Evolutionary conservation across 139 green algal species (phyloP).

Genomic region (Coelastrella sp.): DNA sequence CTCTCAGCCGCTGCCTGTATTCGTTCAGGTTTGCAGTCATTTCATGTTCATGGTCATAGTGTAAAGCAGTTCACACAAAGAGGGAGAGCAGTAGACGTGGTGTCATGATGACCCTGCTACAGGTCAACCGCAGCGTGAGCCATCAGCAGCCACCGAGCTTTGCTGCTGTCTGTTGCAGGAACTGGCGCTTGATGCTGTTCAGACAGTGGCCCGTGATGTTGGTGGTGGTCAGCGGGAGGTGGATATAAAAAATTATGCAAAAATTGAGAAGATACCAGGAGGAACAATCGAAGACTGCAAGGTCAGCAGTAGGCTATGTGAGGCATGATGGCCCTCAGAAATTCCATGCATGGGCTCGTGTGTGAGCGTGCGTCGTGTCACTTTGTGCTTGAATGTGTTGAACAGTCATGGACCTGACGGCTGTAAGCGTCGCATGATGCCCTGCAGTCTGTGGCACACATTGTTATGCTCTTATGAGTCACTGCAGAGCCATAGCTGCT

Average conservation of each 20-base stretch:
- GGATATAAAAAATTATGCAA: conserved; percentile 99
- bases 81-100: too few relatives aligned
- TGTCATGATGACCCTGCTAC: too few relatives aligned
- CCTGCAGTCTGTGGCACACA: too few relatives aligned
- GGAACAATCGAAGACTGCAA: conserved; percentile 85
- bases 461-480: not conserved
- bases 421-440: too few relatives aligned
- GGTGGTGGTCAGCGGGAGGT: conserved; percentile 86
- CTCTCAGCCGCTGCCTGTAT: too few relatives aligned
- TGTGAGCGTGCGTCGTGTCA: too few relatives aligned
- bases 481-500: not conserved
- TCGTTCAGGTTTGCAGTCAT: too few relatives aligned
- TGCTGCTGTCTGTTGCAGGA: conserved; percentile 66
- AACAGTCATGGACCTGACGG: too few relatives aligned
- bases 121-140: not conserved
- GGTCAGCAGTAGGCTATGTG: conserved; percentile 39
- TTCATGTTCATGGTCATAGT: too few relatives aligned
- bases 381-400: too few relatives aligned
- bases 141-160: not conserved
- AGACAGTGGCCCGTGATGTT: conserved; percentile 76
- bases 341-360: too few relatives aligned
- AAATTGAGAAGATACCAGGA: conserved; percentile 98
- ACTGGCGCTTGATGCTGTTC: conserved; percentile 95
- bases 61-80: too few relatives aligned
- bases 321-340: not conserved